Base-by-base conservation (phyloP, 768 basidiomycete genomes). In the Tricholoma saponaceum region DNA sequence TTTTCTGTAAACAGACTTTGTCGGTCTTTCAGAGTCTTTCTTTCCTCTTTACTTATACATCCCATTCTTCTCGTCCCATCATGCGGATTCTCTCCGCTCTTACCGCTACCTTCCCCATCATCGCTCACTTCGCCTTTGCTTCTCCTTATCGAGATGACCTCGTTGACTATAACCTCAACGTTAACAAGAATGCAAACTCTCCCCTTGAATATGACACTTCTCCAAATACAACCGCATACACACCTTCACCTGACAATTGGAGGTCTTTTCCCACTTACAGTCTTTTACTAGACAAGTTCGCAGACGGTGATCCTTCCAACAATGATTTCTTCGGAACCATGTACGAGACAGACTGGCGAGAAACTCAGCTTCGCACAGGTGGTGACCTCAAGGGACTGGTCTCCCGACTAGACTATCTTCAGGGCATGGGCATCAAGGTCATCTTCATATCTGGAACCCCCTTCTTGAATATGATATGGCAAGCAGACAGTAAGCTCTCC, bases 391-490 rank as follows among this genome's bases (percentile, higher is more conserved):
- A 85, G 56, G 95, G 95, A 55, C 73, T 96, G 58, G 72, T 80
- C 46, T 69, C 82, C 20, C 85, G 81, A 57, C 76, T 97, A 59
- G 95, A 97, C 72, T 97, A 97, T 69, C 77, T 97, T 16, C 78
- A 91, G 46, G 91, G 90, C 60, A 95, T 95, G 91, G 95, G 95
- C 61, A 73, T 93, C 59, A 77, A 78, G 64, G 80, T 85, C 52
- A 85, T 97, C 64, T 97, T 92, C 75, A 89, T 96, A 69, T 92
- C 95, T 22, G 95, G 95, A 53, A 97, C 95, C 1, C 85, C 87
- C 53, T 97, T 93, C 72, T 60, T 97, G 60, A 96, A 96, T 80
- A 95, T 95, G 94, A 73, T 92, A n/a, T 96, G 94, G 94, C 89
- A 95, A 68, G 89, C 92, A 3, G 94, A 96, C 81, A 93, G 94